These are phyloP conservation scores for Spinacia oleracea DNA, from an alignment of 179 eudicot genomes.

Conservation along the genomic window DNA sequence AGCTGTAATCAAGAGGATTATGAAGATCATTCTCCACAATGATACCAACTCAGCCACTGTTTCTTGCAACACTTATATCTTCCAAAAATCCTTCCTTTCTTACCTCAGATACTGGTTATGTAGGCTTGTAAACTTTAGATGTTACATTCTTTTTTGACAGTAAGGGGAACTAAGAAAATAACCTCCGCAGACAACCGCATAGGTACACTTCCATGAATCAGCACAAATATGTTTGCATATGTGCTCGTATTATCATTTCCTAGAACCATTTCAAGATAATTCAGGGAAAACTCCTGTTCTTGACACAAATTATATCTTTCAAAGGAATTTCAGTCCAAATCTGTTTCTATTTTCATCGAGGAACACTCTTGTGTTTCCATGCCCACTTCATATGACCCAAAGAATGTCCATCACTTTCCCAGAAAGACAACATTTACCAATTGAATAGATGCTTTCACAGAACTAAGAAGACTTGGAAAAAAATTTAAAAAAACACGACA, in stretches of 20 bases:
- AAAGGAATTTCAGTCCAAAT: not conserved
- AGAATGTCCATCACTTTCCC: not conserved
- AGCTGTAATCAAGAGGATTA: not conserved
- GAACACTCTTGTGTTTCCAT: not conserved
- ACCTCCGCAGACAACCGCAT: not conserved
- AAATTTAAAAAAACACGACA: too few relatives aligned
- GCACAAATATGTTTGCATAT: not conserved
- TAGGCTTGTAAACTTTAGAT: not conserved
- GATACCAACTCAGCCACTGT: not conserved
- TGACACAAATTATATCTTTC: not conserved
- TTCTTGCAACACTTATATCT: not conserved
- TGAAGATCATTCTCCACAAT: not conserved
- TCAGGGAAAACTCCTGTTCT: not conserved
- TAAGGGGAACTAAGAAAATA: not conserved
- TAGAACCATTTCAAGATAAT: not conserved
- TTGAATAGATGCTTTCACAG: too few relatives aligned
- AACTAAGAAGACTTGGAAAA: not conserved
- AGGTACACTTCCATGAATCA: not conserved
- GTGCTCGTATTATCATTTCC: not conserved
- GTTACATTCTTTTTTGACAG: not conserved
- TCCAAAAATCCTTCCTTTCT: not conserved
- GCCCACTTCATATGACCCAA: not conserved
- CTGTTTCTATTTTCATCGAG: not conserved
- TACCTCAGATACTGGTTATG: not conserved
- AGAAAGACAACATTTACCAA: not conserved